These are phyloP conservation scores for Cucumis cinereus DNA, from an alignment of 306 rosid species.

Conservation along the genomic window DNA sequence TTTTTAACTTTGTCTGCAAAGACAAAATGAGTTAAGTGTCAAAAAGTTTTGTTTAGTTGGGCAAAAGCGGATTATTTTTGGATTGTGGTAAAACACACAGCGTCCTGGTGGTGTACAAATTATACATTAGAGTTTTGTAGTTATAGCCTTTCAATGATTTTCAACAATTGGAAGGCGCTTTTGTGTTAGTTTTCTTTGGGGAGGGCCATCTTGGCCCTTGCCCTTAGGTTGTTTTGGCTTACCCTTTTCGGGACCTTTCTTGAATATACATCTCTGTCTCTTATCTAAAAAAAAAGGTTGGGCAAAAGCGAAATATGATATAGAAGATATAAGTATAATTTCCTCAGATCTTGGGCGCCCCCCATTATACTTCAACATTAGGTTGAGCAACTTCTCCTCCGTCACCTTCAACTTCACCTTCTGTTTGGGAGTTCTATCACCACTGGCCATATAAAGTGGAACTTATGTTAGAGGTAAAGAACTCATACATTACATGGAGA, in stretches of 20 bases:
- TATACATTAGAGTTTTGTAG: no score
- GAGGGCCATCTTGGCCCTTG: no score
- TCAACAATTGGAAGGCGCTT: no score
- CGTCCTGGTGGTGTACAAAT: no score
- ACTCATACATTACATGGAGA: neutral
- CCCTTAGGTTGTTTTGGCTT: no score
- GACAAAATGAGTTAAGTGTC: conserved; percentile 1
- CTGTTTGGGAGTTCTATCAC: conserved; percentile 99
- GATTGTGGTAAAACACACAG: no score
- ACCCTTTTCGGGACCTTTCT: no score
- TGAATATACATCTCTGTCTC: no score
- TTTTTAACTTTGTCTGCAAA: conserved; percentile 83
- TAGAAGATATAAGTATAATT: conserved; percentile 13
- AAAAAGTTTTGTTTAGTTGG: neutral
- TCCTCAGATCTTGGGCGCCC: conserved; percentile 93
- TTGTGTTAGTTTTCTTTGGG: no score
- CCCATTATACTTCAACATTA: conserved; percentile 89
- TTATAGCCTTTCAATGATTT: no score
- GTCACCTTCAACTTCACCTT: conserved; percentile 95
- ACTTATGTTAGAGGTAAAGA: conserved; percentile 12
- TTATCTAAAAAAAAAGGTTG: no score
- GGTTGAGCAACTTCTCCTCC: conserved; percentile 76
- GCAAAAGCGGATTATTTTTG: no score
- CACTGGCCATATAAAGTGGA: conserved; percentile 43
- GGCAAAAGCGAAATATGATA: neutral